These are phyloP conservation scores for Trichoderma asperelloides DNA, from an alignment of 495 filamentous ascomycete species.

Conservation along the genomic window DNA sequence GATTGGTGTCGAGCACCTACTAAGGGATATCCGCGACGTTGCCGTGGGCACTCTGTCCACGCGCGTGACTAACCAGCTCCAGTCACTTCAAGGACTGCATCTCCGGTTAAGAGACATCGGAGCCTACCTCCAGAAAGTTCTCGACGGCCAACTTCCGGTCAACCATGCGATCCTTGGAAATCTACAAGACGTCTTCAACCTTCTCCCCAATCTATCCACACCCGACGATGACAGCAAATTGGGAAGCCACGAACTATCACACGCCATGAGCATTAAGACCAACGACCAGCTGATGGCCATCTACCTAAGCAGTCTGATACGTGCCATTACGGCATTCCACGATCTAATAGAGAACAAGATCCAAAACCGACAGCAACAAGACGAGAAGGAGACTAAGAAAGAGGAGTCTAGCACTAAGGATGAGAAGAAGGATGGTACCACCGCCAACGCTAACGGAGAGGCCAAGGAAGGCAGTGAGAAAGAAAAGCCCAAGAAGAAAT, in stretches of 20 bases:
- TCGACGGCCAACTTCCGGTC: constrained; percentile 82
- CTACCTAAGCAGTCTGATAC: constrained; percentile 90
- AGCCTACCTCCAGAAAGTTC: constrained; percentile 89
- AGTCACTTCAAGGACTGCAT: constrained; percentile 94
- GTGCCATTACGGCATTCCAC: constrained; percentile 97
- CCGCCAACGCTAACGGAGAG: constrained; percentile 37
- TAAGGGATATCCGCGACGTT: constrained; percentile 96
- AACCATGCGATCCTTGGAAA: constrained; percentile 97
- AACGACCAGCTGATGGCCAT: constrained; percentile 98
- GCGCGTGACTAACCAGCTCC: constrained; percentile 92
- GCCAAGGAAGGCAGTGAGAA: constrained; percentile 59
- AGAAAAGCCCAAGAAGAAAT: constrained; percentile 51
- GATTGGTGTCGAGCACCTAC: constrained; percentile 95
- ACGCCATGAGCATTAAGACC: constrained; percentile 97
- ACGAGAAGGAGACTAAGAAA: constrained; percentile 83
- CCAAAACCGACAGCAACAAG: constrained; percentile 93
- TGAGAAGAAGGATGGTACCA: constrained; percentile 28
- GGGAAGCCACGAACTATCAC: constrained; percentile 61
- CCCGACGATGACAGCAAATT: constrained; percentile 43
- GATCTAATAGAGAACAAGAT: constrained; percentile 99
- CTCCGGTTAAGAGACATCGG: constrained; percentile 93
- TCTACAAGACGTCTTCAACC: constrained; percentile 97
- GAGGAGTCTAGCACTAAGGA: constrained; percentile 59
- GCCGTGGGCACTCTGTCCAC: constrained; percentile 98
- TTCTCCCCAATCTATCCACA: constrained; percentile 90